These are phyloP conservation scores for Corynascus novoguineensis DNA, from an alignment of 495 filamentous ascomycete species.

Conservation along the genomic window DNA sequence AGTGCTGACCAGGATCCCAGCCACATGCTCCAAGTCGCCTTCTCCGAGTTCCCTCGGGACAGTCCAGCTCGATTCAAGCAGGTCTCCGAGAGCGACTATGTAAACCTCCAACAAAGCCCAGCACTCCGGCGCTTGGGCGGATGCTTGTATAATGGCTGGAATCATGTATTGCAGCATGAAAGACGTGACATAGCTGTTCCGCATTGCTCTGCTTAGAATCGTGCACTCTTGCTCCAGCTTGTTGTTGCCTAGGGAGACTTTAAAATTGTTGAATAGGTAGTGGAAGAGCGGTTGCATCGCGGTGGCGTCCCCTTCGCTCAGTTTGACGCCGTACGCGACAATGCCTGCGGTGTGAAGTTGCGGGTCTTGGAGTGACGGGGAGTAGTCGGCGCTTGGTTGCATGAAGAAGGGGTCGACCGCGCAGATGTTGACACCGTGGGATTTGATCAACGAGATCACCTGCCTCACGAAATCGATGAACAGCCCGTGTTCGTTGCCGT, in stretches of 20 bases:
- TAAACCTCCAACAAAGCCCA: conserved; percentile 42
- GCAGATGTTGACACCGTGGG: conserved; percentile 41
- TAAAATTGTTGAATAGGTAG: conserved; percentile 47
- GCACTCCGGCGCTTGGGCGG: conserved; percentile 15
- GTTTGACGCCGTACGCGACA: conserved; percentile 43
- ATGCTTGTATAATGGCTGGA: conserved; percentile 36
- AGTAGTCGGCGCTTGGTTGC: conserved; percentile 43
- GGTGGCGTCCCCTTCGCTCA: conserved; percentile 37
- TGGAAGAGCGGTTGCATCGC: conserved; percentile 45
- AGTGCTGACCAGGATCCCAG: conserved; percentile 17
- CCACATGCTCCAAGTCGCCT: conserved; percentile 23
- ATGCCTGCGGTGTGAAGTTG: conserved; percentile 45
- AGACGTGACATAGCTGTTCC: conserved; percentile 31
- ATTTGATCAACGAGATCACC: conserved; percentile 42
- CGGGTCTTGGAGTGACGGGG: conserved; percentile 44
- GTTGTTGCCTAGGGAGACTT: conserved; percentile 40
- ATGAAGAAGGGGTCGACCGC: conserved; percentile 44
- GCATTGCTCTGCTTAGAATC: conserved; percentile 41
- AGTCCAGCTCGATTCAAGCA: conserved; percentile 20
- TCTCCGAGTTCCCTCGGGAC: conserved; percentile 25
- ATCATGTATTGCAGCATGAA: conserved; percentile 43
- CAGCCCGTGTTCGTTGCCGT: conserved; percentile 29
- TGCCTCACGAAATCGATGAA: conserved; percentile 44
- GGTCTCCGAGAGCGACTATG: conserved; percentile 24
- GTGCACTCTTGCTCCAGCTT: conserved; percentile 33